phyloP scores from a whole-genome alignment of 441 rosid genomes.

The Dalechampia spathulata region DNA sequence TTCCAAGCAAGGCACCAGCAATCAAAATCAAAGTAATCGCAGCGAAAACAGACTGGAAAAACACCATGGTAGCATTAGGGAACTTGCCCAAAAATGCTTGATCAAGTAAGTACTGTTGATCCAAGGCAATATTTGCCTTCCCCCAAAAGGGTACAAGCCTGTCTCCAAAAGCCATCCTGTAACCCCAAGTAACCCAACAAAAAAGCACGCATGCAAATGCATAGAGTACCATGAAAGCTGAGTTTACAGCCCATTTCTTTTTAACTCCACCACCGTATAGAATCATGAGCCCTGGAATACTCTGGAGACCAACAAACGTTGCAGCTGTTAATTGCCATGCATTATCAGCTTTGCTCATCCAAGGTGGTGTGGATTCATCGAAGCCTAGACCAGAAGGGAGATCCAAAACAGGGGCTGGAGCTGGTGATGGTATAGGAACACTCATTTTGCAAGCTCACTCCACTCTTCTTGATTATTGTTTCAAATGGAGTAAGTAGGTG shows the following conservation, averaged over 20 bases:
- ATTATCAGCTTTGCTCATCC: constrained; percentile 56
- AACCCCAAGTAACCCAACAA: constrained; percentile 56
- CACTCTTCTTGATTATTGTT: neutral
- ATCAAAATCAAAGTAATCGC: constrained; percentile 48
- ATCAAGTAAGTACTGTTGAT: constrained; percentile 19
- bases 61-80: constrained; percentile 47
- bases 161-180: constrained; percentile 36
- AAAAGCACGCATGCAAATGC: constrained; percentile 46
- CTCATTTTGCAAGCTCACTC: too few relatives aligned
- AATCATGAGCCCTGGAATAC: constrained; percentile 42
- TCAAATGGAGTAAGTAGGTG: neutral
- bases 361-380: constrained; percentile 23
- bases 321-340: constrained; percentile 58
- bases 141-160: constrained; percentile 31
- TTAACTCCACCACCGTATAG: constrained; percentile 49
- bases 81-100: constrained; percentile 22
- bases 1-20: constrained; percentile 46
- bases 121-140: constrained; percentile 19
- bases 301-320: constrained; percentile 45
- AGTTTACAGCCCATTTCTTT: constrained; percentile 58
- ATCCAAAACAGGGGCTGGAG: constrained; percentile 5
- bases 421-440: too few relatives aligned
- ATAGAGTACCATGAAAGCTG: constrained; percentile 51
- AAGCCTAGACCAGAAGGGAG: constrained; percentile 27
- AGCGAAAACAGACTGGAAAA: constrained; percentile 46